Conservation (phyloP, 306 rosid genomes). For the Calophaca sinica region DNA sequence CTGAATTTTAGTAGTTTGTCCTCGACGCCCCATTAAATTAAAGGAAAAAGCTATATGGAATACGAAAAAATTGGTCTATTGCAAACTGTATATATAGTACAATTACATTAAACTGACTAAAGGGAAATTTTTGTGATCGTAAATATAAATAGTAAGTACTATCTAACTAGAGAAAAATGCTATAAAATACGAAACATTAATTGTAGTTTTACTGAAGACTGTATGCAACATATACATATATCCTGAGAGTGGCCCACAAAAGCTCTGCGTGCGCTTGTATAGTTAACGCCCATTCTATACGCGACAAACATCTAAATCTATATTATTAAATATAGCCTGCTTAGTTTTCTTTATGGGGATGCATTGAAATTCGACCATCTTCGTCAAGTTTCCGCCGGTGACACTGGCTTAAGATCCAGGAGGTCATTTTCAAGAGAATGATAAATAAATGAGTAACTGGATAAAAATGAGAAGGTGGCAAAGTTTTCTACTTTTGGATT, state of each 20-base stretch:
- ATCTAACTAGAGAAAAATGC: background rate
- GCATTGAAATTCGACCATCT: too few species aligned
- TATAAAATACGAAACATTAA: background rate
- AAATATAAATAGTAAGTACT: too few species aligned
- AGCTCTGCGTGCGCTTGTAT: background rate
- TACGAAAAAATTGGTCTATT: background rate
- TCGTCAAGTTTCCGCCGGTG: too few species aligned
- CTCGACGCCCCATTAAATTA: background rate
- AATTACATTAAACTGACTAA: too few species aligned
- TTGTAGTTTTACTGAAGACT: slow-evolving; percentile 1
- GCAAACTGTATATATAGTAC: background rate
- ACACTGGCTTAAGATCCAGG: too few species aligned
- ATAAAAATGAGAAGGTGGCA: background rate
- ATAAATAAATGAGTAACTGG: background rate
- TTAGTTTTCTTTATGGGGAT: background rate
- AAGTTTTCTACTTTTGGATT: slow-evolving; percentile 17
- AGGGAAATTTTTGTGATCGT: too few species aligned
- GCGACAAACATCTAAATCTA: slow-evolving; percentile 10
- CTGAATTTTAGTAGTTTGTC: background rate
- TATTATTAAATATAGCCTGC: slow-evolving; percentile 9
- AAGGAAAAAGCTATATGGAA: background rate
- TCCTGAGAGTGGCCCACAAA: slow-evolving; percentile 22
- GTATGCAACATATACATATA: background rate
- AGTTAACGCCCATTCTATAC: background rate
- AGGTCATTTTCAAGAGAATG: slow-evolving; percentile 14